Base-by-base conservation (phyloP, 257 asterid genomes). In the Mentha longifolia region DNA sequence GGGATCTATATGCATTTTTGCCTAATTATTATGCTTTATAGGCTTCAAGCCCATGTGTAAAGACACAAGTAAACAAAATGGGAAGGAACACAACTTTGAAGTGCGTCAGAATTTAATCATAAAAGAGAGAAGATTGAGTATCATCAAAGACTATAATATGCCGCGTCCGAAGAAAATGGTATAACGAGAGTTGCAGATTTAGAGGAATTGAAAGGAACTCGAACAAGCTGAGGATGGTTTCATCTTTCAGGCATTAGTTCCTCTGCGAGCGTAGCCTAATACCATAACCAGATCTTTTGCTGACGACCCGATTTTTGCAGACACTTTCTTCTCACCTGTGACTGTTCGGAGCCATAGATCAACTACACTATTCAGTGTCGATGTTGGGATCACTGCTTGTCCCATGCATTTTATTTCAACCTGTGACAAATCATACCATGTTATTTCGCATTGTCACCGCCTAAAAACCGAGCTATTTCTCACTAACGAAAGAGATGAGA, bases 331-430 rank as follows among this genome's bases (percentile, higher is more conserved):
- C 67, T 85, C 85, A 1, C 76, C 43, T 0, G 79, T 37, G 3
- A 87, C 70, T 46, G 84, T 81, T 76, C 79, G 96, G 73, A 89
- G 91, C 98, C 98, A 91, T 59, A 84, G 60, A 52, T 91, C 98
- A 43, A 89, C 88, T 28, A 93, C 81, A 79, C 83, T 85, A 61
- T 78, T 82, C 73, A 91, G 78, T 14, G 89, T 79, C 79, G 88
- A 35, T 20, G 97, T 85, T 43, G 98, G 96, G 70, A 81, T 78
- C 62, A 93, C 77, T 25, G 85, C 17, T 76, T 85, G 89, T 17
- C 95, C 96, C 98, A 87, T 86, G 80, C 96, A 93, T 74, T 83
- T 93, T 45, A 93, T 86, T 65, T 91, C 97, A 37, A 93, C 92
- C 97, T 93, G 79, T 79, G 73, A 74, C 65, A 69, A 35, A 35